phyloP scores from a whole-genome alignment of 2,329 filamentous ascomycete genomes.

The Penicillium brasilianum region DNA sequence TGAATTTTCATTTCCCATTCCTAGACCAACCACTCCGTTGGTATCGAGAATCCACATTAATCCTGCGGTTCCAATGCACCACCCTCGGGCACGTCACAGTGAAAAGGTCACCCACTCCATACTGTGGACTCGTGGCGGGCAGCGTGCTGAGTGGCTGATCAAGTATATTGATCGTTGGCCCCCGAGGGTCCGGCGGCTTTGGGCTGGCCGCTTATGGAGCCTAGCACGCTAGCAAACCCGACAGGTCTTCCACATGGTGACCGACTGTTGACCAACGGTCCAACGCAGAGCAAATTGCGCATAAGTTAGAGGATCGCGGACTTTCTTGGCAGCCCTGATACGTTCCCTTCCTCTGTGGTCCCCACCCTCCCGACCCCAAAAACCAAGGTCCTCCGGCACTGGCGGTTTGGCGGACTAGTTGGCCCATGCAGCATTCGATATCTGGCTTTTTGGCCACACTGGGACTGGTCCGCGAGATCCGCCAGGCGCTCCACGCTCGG shows the following conservation, averaged over 20 bases:
- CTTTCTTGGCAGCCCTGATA: conserved; percentile 13
- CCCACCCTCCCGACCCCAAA: neutral
- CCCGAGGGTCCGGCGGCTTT: conserved; percentile 36
- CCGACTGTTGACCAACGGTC: neutral
- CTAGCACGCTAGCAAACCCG: conserved; percentile 27
- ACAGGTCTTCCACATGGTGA: conserved; percentile 26
- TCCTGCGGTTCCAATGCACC: conserved; percentile 1
- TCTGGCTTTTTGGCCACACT: conserved; percentile 13
- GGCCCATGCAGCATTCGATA: conserved; percentile 27
- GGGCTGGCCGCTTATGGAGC: conserved; percentile 26
- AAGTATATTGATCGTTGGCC: conserved; percentile 27
- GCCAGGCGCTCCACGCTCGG: conserved; percentile 33
- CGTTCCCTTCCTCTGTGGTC: neutral
- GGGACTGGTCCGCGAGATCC: conserved; percentile 18
- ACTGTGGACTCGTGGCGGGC: conserved; percentile 31
- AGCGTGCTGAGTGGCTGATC: conserved; percentile 36
- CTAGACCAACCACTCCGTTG: conserved; percentile 11
- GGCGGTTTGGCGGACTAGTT: conserved; percentile 26
- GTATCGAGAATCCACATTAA: conserved; percentile 9
- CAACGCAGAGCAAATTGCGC: neutral
- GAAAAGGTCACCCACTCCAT: conserved; percentile 14
- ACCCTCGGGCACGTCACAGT: conserved; percentile 11
- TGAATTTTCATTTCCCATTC: neutral
- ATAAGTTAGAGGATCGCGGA: conserved; percentile 19
- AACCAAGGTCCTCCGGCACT: neutral